Base-by-base conservation (phyloP, 129 eudicot species). In the Calendula officinalis region DNA sequence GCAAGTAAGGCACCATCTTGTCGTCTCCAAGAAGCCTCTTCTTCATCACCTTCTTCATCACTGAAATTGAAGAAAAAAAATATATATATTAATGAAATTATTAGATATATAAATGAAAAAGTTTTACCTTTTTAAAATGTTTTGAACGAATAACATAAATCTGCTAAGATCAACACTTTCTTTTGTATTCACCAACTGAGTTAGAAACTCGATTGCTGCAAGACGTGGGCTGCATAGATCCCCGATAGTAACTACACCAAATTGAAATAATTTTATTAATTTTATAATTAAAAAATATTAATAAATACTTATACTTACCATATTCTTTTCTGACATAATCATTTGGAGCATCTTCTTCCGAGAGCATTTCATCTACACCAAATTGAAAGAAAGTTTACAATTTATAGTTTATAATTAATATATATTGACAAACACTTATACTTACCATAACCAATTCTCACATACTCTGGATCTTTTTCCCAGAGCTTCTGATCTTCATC, bases 1-100 rank as follows among this genome's bases (percentile, higher is more conserved):
- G 97, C 95, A 72, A 90, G 95, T 65, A 90, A 92, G 10, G 97
- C 97, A 34, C 97, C 97, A 82, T 90, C 97, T 67, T 90, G 86
- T 73, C 82, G 97, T 64, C 97, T 57, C 56, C 82, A 90, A 17
- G 92, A 87, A 71, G 86, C 86, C 51, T 77, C 72, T 58, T 86
- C 97, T 17, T 74, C 44, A 16, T 89, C 57, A 55, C 88, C 73
- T 72, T 77, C 95, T 33, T 81, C 83, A 37, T 90, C 86, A 75
- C 97, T 90, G 68, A 40, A 33, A 54, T 39, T 22, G n/a, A 37
- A 6, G 27, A 6, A 54, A 6, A n/a, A 33, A 22, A n/a, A 57
- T 7, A 50, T 9, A 40, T 7, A 63, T 12, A 1, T 1, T 57
- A 12, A 57, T 7, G 37, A 1, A 36, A 35, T 13, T 57, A 12